Evolutionary conservation across 2,329 filamentous ascomycete species (phyloP).

Genomic region (Colletotrichum melonis): DNA sequence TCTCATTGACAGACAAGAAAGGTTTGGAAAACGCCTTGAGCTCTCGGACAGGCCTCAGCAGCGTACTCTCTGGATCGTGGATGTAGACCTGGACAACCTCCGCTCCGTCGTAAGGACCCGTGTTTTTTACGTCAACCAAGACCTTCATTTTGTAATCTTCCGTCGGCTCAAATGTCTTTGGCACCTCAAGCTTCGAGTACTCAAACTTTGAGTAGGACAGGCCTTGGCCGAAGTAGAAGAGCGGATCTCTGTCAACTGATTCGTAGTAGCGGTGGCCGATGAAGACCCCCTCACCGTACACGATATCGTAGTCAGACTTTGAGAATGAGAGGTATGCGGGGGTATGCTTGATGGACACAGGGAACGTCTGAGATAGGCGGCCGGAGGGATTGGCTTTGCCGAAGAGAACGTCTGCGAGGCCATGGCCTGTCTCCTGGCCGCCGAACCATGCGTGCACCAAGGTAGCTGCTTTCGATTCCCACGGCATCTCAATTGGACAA

Average conservation of each 20-base stretch:
- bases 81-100: conserved; percentile 68
- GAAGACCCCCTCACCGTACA: conserved; percentile 86
- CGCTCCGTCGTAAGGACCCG: conserved; percentile 18
- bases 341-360: conserved; percentile 74
- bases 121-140: conserved; percentile 30
- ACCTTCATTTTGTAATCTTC: conserved; percentile 55
- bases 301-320: conserved; percentile 74
- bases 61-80: conserved; percentile 49
- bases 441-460: conserved; percentile 86
- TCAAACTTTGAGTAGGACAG: conserved; percentile 80
- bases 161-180: conserved; percentile 41
- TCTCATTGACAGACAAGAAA: conserved; percentile 68
- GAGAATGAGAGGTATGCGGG: conserved; percentile 82
- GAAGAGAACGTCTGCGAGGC: conserved; percentile 81
- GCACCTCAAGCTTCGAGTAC: conserved; percentile 61
- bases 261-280: conserved; percentile 87
- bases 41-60: conserved; percentile 70
- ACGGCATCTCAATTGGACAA: conserved; percentile 79
- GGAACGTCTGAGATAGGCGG: conserved; percentile 81
- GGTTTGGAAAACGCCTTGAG: conserved; percentile 76
- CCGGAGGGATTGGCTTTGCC: conserved; percentile 80
- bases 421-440: conserved; percentile 87
- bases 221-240: conserved; percentile 85
- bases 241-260: conserved; percentile 70
- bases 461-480: conserved; percentile 66